These are phyloP conservation scores for Boletus vinaceobasis DNA, from an alignment of 768 basidiomycete species.

Conservation along the genomic window DNA sequence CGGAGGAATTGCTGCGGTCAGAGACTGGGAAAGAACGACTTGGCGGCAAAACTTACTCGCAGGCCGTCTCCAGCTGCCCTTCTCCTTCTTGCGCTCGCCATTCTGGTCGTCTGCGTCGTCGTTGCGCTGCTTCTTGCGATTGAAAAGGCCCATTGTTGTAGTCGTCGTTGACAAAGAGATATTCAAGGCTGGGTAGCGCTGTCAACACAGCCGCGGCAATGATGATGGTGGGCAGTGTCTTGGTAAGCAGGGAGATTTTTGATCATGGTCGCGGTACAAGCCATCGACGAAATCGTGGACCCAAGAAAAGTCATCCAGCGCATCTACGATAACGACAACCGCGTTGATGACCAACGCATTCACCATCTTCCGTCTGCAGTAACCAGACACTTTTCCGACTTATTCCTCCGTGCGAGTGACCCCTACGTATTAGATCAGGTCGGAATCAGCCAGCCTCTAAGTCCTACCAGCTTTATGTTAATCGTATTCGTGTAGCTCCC, in stretches of 20 bases:
- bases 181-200: no score
- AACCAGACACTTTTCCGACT: conserved; percentile 41
- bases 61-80: conserved; percentile 77
- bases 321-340: conserved; percentile 38
- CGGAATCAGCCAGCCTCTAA: conserved; percentile 8
- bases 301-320: conserved; percentile 48
- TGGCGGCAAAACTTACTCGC: conserved; percentile 57
- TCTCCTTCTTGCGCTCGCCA: conserved; percentile 68
- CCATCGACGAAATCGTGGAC: conserved; percentile 47
- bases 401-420: conserved; percentile 40
- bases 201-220: conserved; percentile 12
- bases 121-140: conserved; percentile 42
- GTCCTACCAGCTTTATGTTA: not conserved
- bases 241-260: conserved; percentile 8
- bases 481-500: conserved; percentile 48
- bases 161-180: conserved; percentile 7
- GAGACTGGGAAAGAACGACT: conserved; percentile 3
- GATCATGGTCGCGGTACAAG: conserved; percentile 51
- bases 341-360: not conserved
- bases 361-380: conserved; percentile 41
- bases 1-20: conserved; percentile 12
- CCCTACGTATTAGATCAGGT: conserved; percentile 24
- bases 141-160: conserved; percentile 54
- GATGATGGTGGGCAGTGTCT: not conserved
- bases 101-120: conserved; percentile 39